These are phyloP conservation scores for Penicillium olsonii DNA, from an alignment of 2,329 filamentous ascomycete species.

Conservation along the genomic window DNA sequence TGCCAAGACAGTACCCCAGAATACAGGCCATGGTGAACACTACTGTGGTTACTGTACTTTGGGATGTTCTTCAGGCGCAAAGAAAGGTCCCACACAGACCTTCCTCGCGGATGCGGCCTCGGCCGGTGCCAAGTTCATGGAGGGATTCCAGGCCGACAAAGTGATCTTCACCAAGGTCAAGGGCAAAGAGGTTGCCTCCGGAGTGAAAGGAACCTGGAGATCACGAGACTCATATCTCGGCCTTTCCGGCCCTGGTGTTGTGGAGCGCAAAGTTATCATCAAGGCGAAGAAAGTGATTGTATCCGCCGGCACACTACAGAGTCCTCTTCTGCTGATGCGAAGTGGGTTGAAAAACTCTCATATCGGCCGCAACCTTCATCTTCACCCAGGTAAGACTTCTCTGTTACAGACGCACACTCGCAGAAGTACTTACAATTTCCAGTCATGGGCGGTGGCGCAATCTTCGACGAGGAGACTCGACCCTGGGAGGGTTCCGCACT, in stretches of 20 bases:
- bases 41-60: slow-evolving; percentile 68
- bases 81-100: slow-evolving; percentile 74
- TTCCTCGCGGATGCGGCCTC: slow-evolving; percentile 79
- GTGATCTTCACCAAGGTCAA: slow-evolving; percentile 64
- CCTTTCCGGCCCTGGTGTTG: slow-evolving; percentile 53
- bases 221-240: slow-evolving; percentile 66
- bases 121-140: slow-evolving; percentile 77
- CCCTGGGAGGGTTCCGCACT: slow-evolving; percentile 78
- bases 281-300: slow-evolving; percentile 79
- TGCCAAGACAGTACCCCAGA: slow-evolving; percentile 72
- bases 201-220: slow-evolving; percentile 74
- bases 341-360: slow-evolving; percentile 81
- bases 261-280: slow-evolving; percentile 66
- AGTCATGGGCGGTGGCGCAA: slow-evolving; percentile 51
- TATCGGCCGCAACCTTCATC: slow-evolving; percentile 76
- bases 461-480: slow-evolving; percentile 70
- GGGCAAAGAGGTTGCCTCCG: slow-evolving; percentile 62
- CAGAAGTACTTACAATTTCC: slow-evolving; percentile 1
- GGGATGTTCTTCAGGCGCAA: slow-evolving; percentile 66
- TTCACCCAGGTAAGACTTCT: slow-evolving; percentile 71
- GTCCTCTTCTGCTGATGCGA: slow-evolving; percentile 71
- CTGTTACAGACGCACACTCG: no score
- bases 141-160: slow-evolving; percentile 73
- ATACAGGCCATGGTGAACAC: slow-evolving; percentile 72
- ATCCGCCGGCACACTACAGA: slow-evolving; percentile 74